phyloP scores from a whole-genome alignment of 2,329 filamentous ascomycete species.

The Aspergillus pseudoterreus region DNA sequence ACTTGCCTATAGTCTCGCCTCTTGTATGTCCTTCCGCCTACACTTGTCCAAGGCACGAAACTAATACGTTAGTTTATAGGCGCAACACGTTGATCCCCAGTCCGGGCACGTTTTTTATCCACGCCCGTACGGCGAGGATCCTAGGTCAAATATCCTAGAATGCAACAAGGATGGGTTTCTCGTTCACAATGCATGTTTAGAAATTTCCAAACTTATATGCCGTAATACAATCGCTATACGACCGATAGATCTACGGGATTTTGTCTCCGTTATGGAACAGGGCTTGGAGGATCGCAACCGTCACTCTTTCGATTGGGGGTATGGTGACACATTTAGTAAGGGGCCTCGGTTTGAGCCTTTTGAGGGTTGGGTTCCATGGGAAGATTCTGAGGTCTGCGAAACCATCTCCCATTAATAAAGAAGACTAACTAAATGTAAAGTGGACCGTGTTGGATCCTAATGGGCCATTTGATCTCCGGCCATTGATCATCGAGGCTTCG shows the following conservation, averaged over 20 bases:
- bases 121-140: no score
- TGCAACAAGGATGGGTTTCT: no score
- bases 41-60: background rate
- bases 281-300: conserved; percentile 5
- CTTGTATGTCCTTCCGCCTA: background rate
- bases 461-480: conserved; percentile 6
- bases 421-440: conserved; percentile 4
- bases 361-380: background rate
- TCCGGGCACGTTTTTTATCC: background rate
- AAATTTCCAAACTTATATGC: no score
- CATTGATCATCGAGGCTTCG: conserved; percentile 2
- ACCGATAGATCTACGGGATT: no score
- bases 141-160: no score
- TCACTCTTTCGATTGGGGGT: conserved; percentile 7
- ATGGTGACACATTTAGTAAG: conserved; percentile 1
- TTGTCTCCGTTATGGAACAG: background rate
- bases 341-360: background rate
- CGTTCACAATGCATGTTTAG: no score
- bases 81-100: background rate
- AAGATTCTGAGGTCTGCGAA: background rate
- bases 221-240: no score
- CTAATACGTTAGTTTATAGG: background rate
- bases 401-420: background rate
- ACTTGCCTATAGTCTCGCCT: conserved; percentile 54
- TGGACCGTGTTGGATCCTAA: conserved; percentile 8